A percentile compares a stretch with the other conserved stretches of the same genome.
These are phyloP conservation scores for Strigomonas culicis DNA, from an alignment of 208 protist genomes.

Conservation along the genomic window DNA sequence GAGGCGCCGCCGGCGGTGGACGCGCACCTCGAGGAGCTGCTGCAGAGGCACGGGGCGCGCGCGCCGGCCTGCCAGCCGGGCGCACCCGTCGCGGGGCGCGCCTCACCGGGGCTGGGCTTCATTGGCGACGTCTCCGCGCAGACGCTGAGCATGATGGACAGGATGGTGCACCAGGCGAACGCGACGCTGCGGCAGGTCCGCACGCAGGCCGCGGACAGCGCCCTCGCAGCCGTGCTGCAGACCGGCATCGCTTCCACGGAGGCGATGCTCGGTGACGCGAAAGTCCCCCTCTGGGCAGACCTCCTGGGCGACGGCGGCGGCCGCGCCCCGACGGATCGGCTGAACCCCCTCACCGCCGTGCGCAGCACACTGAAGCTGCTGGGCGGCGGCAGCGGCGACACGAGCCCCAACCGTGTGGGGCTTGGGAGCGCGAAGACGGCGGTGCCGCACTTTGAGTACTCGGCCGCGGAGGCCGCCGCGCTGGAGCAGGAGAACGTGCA, in stretches of 20 bases:
- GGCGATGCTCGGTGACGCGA: slow-evolving; percentile 16
- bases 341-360: neutral
- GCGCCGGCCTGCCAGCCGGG: no score
- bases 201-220: slow-evolving; percentile 23
- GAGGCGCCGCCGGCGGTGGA: neutral
- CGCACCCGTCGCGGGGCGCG: no score
- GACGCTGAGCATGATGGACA: slow-evolving; percentile 27
- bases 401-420: neutral
- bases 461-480: neutral
- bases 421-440: neutral
- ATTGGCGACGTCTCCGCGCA: slow-evolving; percentile 17
- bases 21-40: neutral
- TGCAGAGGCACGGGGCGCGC: neutral
- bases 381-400: neutral
- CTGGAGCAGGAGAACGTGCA: slow-evolving; percentile 38
- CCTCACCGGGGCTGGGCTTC: no score
- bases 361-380: neutral
- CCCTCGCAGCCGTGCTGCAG: slow-evolving; percentile 25
- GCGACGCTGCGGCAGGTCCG: slow-evolving; percentile 30
- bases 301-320: neutral
- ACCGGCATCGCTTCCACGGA: slow-evolving; percentile 22
- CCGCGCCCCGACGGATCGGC: neutral
- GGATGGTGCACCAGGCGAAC: slow-evolving; percentile 28
- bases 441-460: neutral
- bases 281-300: slow-evolving; percentile 6